phyloP scores from a whole-genome alignment of 2,329 filamentous ascomycete species.

The Ophiostoma ips region DNA sequence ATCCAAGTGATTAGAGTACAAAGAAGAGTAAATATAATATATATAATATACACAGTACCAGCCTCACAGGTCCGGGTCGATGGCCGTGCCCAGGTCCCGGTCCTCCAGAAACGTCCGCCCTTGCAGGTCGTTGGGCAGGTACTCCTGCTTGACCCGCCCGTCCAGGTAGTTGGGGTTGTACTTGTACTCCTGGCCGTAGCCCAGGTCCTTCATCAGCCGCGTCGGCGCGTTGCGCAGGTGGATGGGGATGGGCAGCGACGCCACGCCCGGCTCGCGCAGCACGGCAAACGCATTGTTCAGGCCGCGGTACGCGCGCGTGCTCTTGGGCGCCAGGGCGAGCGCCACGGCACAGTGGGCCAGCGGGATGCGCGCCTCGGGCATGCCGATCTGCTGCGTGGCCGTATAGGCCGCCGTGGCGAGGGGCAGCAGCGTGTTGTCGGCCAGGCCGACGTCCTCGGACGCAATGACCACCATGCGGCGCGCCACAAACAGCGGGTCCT shows the following conservation, averaged over 20 bases:
- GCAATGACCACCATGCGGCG: constrained; percentile 89
- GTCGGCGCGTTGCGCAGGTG: constrained; percentile 90
- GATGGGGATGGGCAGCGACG: constrained; percentile 66
- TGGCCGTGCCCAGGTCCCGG: constrained; percentile 59
- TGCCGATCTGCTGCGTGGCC: constrained; percentile 82
- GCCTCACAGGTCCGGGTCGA: constrained; percentile 51
- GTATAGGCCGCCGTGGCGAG: constrained; percentile 78
- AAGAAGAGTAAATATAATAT: not conserved
- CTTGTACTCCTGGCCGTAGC: constrained; percentile 85
- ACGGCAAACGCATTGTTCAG: constrained; percentile 69
- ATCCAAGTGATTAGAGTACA: not conserved
- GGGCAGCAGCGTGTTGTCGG: constrained; percentile 69
- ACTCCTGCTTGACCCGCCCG: constrained; percentile 73
- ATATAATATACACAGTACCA: not conserved
- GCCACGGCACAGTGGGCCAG: constrained; percentile 79
- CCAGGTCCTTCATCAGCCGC: constrained; percentile 80
- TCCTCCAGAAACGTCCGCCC: constrained; percentile 68
- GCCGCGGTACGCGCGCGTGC: constrained; percentile 70
- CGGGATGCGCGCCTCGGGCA: constrained; percentile 89
- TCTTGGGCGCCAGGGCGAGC: constrained; percentile 68
- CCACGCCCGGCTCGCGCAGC: constrained; percentile 69
- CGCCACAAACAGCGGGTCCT: constrained; percentile 86
- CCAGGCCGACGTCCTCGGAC: constrained; percentile 83
- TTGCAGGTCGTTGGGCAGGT: constrained; percentile 64
- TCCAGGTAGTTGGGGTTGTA: constrained; percentile 86